Percentiles rank a stretch among this genome's conserved stretches.
Evolutionary conservation across 140 eudicot genomes (phyloP).

Genomic region (Senecio squalidus): DNA sequence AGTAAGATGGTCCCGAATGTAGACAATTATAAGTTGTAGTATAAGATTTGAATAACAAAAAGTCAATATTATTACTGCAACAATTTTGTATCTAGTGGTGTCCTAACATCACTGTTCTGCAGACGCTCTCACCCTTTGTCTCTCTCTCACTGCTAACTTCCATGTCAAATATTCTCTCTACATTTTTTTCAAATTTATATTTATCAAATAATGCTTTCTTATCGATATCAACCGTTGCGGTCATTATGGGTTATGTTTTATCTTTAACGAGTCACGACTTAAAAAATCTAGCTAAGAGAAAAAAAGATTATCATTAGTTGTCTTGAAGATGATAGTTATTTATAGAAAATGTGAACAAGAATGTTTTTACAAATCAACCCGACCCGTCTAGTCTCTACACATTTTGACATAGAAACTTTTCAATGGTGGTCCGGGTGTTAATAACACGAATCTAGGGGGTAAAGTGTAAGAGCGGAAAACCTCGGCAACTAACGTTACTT

Average conservation of each 20-base stretch:
- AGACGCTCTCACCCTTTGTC: slow-evolving; percentile 49
- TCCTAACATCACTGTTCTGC: slow-evolving; percentile 27
- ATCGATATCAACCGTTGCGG: no score
- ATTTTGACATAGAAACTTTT: no score
- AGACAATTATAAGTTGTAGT: slow-evolving; percentile 18
- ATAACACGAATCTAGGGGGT: background rate
- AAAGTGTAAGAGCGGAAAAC: slow-evolving; percentile 21
- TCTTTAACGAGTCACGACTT: no score
- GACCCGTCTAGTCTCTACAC: no score
- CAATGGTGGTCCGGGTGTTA: slow-evolving; percentile 7
- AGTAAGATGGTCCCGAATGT: slow-evolving; percentile 49
- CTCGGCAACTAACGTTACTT: slow-evolving; percentile 1
- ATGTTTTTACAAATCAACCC: no score
- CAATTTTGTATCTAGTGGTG: slow-evolving; percentile 42
- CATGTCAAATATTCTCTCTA: slow-evolving; percentile 62
- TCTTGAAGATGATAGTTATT: no score
- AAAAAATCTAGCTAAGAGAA: no score
- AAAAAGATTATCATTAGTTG: no score
- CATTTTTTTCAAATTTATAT: slow-evolving; percentile 24
- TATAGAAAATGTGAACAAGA: no score
- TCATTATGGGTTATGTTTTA: no score
- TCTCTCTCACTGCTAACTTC: slow-evolving; percentile 68
- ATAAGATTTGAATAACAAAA: slow-evolving; percentile 35
- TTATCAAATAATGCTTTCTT: background rate
- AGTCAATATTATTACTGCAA: slow-evolving; percentile 41